Evolutionary conservation across 805 yeast species (phyloP).

Genomic region (Schwanniomyces occidentalis): DNA sequence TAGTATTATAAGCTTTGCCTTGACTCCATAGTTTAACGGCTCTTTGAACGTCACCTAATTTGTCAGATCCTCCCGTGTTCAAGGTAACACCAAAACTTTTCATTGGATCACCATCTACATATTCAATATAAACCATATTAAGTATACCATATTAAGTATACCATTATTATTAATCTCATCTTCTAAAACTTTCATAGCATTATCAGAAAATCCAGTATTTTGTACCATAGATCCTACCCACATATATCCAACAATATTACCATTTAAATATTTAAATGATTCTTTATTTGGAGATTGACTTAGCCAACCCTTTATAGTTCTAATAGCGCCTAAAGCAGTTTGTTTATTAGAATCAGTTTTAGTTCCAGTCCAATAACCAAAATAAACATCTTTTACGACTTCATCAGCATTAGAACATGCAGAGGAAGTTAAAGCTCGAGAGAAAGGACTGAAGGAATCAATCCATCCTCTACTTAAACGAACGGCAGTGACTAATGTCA

Average conservation of each 20-base stretch:
- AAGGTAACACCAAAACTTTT: slow-evolving; percentile 12
- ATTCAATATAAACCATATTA: slow-evolving; percentile 11
- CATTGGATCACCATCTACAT: slow-evolving; percentile 12
- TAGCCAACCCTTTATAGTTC: slow-evolving; percentile 7
- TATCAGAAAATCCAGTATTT: no score
- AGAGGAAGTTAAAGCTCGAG: no score
- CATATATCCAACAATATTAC: no score
- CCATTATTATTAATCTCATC: slow-evolving; percentile 11
- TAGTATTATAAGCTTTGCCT: slow-evolving; percentile 8
- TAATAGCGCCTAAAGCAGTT: slow-evolving; percentile 8
- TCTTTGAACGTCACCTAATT: slow-evolving; percentile 8
- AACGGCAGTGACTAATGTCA: no score
- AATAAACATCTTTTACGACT: slow-evolving; percentile 6
- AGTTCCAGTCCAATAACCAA: slow-evolving; percentile 11
- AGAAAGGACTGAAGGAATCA: no score
- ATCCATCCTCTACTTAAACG: no score
- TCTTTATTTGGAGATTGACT: slow-evolving; percentile 8
- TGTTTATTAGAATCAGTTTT: slow-evolving; percentile 9
- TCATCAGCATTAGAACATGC: slow-evolving; percentile 7
- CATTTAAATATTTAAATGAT: no score
- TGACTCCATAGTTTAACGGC: slow-evolving; percentile 14
- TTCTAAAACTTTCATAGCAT: slow-evolving; percentile 6
- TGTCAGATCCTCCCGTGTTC: slow-evolving; percentile 11
- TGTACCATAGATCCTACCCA: no score
- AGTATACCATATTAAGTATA: no score